Conservation (phyloP, 78 protist species). For the Dictyostelium firmibasis region DNA sequence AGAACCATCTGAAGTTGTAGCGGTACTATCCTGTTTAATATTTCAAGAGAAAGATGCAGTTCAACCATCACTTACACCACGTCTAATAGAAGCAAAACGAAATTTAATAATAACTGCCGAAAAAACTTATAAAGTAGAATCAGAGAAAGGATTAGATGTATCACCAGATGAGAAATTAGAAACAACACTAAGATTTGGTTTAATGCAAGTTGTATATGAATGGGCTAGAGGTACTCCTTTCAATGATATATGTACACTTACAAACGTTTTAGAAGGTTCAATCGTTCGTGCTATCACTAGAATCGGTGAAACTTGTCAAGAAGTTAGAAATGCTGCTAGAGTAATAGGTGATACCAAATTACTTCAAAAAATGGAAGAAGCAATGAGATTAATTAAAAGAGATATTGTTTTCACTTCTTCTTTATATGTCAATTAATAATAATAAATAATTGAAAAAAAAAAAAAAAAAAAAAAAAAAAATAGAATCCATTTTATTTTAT, state of each 20-base stretch:
- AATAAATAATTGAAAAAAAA: not conserved
- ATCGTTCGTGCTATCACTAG: constrained; percentile 94
- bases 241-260: constrained; percentile 82
- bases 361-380: constrained; percentile 88
- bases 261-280: constrained; percentile 90
- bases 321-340: constrained; percentile 92
- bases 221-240: constrained; percentile 96
- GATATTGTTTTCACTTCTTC: constrained; percentile 93
- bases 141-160: constrained; percentile 71
- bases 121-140: constrained; percentile 57
- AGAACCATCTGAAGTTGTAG: constrained; percentile 85
- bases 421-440: constrained; percentile 76
- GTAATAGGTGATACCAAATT: constrained; percentile 95
- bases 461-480: not conserved
- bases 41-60: constrained; percentile 84
- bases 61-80: constrained; percentile 75
- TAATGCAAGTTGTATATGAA: constrained; percentile 91
- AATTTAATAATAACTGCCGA: not conserved
- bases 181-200: constrained; percentile 48
- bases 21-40: constrained; percentile 84
- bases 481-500: not conserved
- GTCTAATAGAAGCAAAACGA: constrained; percentile 37
- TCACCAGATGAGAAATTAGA: not conserved
- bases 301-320: constrained; percentile 94
- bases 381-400: constrained; percentile 91